Conservation (phyloP, 495 filamentous ascomycete species). For the Aspergillus avenaceus region DNA sequence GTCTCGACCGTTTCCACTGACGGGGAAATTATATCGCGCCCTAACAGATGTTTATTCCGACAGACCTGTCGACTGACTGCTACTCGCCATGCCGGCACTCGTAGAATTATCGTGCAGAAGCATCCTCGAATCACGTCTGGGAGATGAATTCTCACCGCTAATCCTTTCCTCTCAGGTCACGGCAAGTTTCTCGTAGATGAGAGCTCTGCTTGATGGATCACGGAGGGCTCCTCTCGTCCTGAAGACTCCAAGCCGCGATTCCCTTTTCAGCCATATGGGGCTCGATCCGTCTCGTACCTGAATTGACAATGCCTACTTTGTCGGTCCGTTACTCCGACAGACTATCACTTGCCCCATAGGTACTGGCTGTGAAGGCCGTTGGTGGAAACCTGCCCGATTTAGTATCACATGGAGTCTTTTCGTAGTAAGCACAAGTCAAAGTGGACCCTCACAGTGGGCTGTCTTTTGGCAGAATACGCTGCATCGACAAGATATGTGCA, state of each 20-base stretch:
- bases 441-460: not conserved
- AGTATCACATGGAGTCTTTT: not conserved
- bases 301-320: not conserved
- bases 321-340: conserved; percentile 14
- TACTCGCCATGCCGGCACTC: not conserved
- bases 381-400: not conserved
- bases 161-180: conserved; percentile 20
- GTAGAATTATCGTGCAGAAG: not conserved
- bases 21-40: not conserved
- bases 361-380: conserved; percentile 1
- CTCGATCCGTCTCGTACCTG: not conserved
- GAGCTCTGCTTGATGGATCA: conserved; percentile 3
- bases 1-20: not conserved
- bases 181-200: conserved; percentile 9
- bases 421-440: no score
- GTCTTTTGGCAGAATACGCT: not conserved
- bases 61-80: not conserved
- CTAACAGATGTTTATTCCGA: not conserved
- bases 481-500: not conserved
- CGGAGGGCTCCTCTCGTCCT: not conserved
- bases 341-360: conserved; percentile 3
- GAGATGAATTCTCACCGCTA: conserved; percentile 4
- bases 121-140: conserved; percentile 12
- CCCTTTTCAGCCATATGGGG: conserved; percentile 3
- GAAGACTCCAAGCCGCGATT: not conserved